Conservation (phyloP, 2,329 filamentous ascomycete species). For the Elsinoe necatrix region DNA sequence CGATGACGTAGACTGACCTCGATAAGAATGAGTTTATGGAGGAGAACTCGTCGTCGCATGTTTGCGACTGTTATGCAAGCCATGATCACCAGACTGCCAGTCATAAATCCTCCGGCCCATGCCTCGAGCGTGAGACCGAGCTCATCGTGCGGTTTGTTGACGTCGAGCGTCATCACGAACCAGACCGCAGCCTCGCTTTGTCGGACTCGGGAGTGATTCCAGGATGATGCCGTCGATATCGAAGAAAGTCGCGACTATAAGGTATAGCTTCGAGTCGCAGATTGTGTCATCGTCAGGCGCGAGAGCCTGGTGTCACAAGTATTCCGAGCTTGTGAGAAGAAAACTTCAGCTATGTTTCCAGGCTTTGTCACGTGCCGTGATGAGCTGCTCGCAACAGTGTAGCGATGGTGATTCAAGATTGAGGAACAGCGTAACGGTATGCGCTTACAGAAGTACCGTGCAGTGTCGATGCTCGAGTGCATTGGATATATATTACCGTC, state of each 20-base stretch:
- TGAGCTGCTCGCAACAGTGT: background rate
- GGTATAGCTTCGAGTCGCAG: background rate
- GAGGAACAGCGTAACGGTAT: background rate
- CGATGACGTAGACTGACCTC: conserved; percentile 38
- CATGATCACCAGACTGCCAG: conserved; percentile 39
- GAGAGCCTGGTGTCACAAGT: background rate
- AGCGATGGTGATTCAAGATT: background rate
- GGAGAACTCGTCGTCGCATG: conserved; percentile 39
- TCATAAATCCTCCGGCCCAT: conserved; percentile 26
- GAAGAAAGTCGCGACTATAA: background rate
- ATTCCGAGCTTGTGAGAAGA: background rate
- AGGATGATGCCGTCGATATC: background rate
- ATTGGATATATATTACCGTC: conserved; percentile 11
- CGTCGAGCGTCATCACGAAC: background rate
- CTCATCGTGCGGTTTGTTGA: conserved; percentile 18
- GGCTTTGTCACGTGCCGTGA: background rate
- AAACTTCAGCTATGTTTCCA: background rate
- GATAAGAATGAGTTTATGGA: conserved; percentile 45
- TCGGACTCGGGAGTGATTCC: background rate
- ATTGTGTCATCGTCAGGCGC: background rate
- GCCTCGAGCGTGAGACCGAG: conserved; percentile 19
- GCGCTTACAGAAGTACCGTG: conserved; percentile 4
- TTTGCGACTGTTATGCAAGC: conserved; percentile 41
- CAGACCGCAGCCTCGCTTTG: background rate
- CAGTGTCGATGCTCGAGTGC: background rate